Base-by-base conservation (phyloP, 1,284 basidiomycete species). In the Athelia sp. region DNA sequence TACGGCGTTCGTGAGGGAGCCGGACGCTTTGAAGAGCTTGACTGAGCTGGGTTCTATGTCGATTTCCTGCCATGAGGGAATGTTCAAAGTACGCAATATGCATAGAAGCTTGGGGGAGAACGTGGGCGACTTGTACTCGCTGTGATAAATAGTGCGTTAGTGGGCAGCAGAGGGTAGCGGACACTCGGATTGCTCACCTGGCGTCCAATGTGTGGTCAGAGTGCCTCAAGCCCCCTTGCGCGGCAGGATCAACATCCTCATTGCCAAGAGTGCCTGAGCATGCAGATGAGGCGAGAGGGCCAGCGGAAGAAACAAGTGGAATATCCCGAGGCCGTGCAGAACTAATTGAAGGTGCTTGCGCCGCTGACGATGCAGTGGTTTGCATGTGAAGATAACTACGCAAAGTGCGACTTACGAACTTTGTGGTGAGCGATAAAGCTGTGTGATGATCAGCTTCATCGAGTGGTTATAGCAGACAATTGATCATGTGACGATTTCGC, bases 1-100 rank as follows among this genome's bases (percentile, higher is more conserved):
- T 48, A 98, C 92, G 52, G 91, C 88, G 64, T 98, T 98, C 40
- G 94, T 98, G 57, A 96, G 69, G n/a, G 91, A 88, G 14, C 94
- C 93, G 9, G 93, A 90, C 17, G 92, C 87, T 65, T 88, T 93
- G 60, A 74, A 74, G 56, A 95, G 78, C 51, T 74, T 74, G 51
- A 93, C 66, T 38, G 75, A 71, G 31, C 76, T 68, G 17, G 80
- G 63, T 22, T 69, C 65, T 43, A 84, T 68, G 43, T 67, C 67
- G 4, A 62, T 53, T 38, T 72, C 66, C 29, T 65, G 64, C 88
- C 88, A 90, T 24, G 70, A 70, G 24, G 80, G 77, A 10, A 86
- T 67, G 43, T 71, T 71, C 48, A 90, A 68, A 14, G 71, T 63
- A 34, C 70, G 70, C 21, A 87, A 57, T 45, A 85, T 74, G 45